A percentile compares a stretch with the other conserved stretches of the same genome.
These are phyloP conservation scores for Cutaneotrichosporon cutaneum DNA, from an alignment of 1,284 basidiomycete genomes.

Conservation along the genomic window DNA sequence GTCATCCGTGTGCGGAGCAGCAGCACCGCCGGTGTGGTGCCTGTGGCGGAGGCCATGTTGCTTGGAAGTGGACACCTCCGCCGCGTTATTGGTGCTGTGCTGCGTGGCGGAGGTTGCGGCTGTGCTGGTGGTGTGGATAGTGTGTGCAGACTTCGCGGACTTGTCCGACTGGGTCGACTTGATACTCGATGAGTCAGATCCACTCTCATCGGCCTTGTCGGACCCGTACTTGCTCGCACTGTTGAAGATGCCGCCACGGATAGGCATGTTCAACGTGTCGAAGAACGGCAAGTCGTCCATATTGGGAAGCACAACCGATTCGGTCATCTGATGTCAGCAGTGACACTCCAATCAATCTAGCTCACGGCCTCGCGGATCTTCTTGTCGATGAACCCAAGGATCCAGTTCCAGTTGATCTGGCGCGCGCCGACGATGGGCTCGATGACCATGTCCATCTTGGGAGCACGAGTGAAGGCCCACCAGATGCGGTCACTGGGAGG, in stretches of 20 bases:
- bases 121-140: not conserved
- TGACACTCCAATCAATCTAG: conserved; percentile 30
- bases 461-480: conserved; percentile 95
- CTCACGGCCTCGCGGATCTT: conserved; percentile 83
- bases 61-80: not conserved
- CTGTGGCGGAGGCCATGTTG: not conserved
- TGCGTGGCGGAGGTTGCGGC: not conserved
- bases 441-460: conserved; percentile 82
- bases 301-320: conserved; percentile 91
- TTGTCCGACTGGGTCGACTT: conserved; percentile 2
- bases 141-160: not conserved
- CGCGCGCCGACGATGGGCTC: conserved; percentile 89
- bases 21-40: not conserved
- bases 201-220: conserved; percentile 1
- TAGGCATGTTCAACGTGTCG: conserved; percentile 65
- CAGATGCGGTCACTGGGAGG: conserved; percentile 94
- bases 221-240: conserved; percentile 59
- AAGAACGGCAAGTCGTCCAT: conserved; percentile 99
- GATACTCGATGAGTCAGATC: not conserved
- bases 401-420: conserved; percentile 61
- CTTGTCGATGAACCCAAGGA: conserved; percentile 83
- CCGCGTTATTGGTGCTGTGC: not conserved
- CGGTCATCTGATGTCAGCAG: conserved; percentile 66
- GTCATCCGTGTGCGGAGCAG: not conserved
- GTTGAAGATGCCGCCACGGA: conserved; percentile 86